Conservation (phyloP, 2,329 filamentous ascomycete species). For the Cladosporium sp. region DNA sequence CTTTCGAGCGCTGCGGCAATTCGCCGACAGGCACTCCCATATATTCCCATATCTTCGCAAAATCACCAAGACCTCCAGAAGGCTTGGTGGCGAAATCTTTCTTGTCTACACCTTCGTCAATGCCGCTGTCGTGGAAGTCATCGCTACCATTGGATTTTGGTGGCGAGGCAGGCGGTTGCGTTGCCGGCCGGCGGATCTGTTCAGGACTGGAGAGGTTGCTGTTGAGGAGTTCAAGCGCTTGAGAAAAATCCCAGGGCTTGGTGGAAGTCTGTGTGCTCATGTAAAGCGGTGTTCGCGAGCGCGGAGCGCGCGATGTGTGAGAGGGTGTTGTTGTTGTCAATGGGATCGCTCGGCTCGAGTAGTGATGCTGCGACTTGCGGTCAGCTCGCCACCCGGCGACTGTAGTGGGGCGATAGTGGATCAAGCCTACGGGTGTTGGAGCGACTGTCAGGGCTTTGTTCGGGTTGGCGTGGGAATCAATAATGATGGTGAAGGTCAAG, state of each 20-base stretch:
- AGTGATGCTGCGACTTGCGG: conserved; percentile 9
- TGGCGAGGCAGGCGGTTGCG: conserved; percentile 6
- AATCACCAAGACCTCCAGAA: conserved; percentile 38
- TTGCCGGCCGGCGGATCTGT: conserved; percentile 1
- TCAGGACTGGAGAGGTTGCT: conserved; percentile 18
- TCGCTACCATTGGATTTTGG: conserved; percentile 8
- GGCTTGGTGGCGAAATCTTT: conserved; percentile 17
- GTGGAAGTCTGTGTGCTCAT: conserved; percentile 32
- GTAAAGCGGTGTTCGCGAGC: conserved; percentile 14
- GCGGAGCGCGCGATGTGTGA: conserved; percentile 12
- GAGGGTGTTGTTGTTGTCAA: not conserved
- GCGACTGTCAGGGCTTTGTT: not conserved
- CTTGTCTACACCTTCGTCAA: conserved; percentile 13
- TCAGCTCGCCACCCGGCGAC: conserved; percentile 12
- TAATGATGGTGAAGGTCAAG: not conserved
- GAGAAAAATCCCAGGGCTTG: conserved; percentile 44
- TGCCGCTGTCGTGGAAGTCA: conserved; percentile 6
- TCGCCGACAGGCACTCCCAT: conserved; percentile 32
- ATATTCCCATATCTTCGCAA: conserved; percentile 43
- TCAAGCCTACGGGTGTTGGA: conserved; percentile 3
- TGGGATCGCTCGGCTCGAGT: not conserved
- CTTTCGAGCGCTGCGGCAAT: not conserved
- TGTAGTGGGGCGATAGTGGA: conserved; percentile 2
- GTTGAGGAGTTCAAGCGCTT: conserved; percentile 41
- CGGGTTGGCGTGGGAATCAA: not conserved